phyloP scores from a whole-genome alignment of 108 stramenopile species.

The Schizochytrium sp. region DNA sequence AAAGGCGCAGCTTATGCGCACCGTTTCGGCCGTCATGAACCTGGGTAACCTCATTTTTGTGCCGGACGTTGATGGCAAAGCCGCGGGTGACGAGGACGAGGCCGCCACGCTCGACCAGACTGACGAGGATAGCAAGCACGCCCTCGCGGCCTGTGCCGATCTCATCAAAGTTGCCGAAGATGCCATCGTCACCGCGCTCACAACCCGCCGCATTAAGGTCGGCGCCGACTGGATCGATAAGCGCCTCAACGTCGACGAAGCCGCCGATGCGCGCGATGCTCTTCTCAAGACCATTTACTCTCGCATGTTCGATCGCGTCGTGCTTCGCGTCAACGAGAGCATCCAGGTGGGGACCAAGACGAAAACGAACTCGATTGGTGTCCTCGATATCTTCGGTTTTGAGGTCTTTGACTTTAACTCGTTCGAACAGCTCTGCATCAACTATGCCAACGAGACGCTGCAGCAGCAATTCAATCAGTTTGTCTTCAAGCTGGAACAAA shows the following conservation, averaged over 20 bases:
- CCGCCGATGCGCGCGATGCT: constrained; percentile 67
- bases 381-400: constrained; percentile 98
- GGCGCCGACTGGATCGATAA: constrained; percentile 62
- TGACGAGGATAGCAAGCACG: neutral
- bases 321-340: constrained; percentile 71
- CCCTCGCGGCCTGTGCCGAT: constrained; percentile 35
- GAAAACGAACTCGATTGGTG: constrained; percentile 68
- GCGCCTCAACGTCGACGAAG: constrained; percentile 54
- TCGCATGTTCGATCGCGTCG: constrained; percentile 72
- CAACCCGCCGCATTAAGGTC: constrained; percentile 63
- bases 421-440: constrained; percentile 97
- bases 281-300: constrained; percentile 82
- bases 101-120: neutral
- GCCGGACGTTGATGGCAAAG: constrained; percentile 24
- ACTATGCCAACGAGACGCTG: constrained; percentile 94
- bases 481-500: constrained; percentile 88
- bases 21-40: constrained; percentile 44
- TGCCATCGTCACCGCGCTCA: constrained; percentile 58
- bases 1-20: constrained; percentile 20
- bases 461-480: constrained; percentile 98
- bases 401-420: constrained; percentile 90
- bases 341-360: constrained; percentile 38
- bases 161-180: constrained; percentile 59
- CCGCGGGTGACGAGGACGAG: constrained; percentile 19
- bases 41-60: constrained; percentile 47